phyloP scores from a whole-genome alignment of 192 early-diverging fungal genomes.

The Chytriomyces confervae region DNA sequence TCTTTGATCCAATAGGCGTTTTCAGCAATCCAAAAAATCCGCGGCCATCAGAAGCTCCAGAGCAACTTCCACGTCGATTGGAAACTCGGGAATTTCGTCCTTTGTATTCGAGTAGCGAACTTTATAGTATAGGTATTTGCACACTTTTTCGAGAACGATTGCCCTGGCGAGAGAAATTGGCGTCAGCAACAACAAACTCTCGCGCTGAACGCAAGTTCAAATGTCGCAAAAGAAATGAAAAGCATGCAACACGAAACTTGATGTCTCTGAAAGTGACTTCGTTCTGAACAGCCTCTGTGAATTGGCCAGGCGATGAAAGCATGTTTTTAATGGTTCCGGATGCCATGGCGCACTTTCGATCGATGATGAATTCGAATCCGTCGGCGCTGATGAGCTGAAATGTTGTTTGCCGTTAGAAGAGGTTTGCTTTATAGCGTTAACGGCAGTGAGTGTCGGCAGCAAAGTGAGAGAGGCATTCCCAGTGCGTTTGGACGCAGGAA shows the following conservation, averaged over 20 bases:
- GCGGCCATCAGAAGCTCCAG: constrained; percentile 94
- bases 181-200: no score
- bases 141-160: constrained; percentile 89
- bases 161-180: constrained; percentile 59
- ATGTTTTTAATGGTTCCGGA: constrained; percentile 96
- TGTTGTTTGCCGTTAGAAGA: neutral
- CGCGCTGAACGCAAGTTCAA: neutral
- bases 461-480: neutral
- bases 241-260: constrained; percentile 57
- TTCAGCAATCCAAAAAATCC: constrained; percentile 90
- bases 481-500: neutral
- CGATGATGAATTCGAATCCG: constrained; percentile 87
- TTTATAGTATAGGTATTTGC: constrained; percentile 94
- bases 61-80: constrained; percentile 84
- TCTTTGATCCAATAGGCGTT: no score
- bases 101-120: constrained; percentile 68
- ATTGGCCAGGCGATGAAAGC: constrained; percentile 87
- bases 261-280: constrained; percentile 90
- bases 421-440: neutral
- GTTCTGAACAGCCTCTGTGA: constrained; percentile 89
- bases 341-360: constrained; percentile 84
- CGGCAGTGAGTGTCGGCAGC: neutral
- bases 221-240: neutral
- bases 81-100: constrained; percentile 86
- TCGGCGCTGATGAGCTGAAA: constrained; percentile 82